Base-by-base conservation (phyloP, 2,329 filamentous ascomycete genomes). In the Metarhizium anisopliae region DNA sequence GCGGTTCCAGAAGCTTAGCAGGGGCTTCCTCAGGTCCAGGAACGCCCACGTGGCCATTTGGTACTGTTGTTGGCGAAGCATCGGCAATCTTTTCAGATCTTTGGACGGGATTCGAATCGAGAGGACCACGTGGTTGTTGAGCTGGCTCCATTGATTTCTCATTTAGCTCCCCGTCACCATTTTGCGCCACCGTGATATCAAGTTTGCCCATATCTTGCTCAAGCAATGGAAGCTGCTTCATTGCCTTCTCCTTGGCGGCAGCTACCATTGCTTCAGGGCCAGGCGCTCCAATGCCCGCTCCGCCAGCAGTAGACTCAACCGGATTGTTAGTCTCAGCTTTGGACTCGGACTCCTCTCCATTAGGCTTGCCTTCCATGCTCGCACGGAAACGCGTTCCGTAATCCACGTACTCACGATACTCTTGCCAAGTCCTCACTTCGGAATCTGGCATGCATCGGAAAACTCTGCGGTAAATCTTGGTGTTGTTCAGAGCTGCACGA, bases 371-470 rank as follows among this genome's bases (percentile, higher is more conserved):
- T 51, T 77, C 77, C 77, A 82, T 81, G 66, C 74, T 81, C 63
- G 87, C 85, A 55, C 82, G 81, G 75, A 99, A 96, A 50, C 85
- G 82, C 61, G 87, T 84, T 18, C 81, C 79, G 68, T 96, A 97
- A 4, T 84, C 80, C 54, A 82, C 79, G 66, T 88, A 95, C 61
- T 95, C 87, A 60, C 89, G 87, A 71, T 99, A 99, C 60, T 95
- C 89, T 61, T 88, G 85, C 94, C 94, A 99, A 47, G 88, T 93
- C 60, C 84, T 86, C 30, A 96, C 94, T 66, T 96, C 90, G 53
- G 86, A 96, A 68, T 99, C 94, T 1, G 94, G 94, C 89, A 95
- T 95, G 71, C 92, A 96, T 50, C 92, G 85, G 76, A 99, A 99
- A 8, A 99, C 93, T 59, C 88, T 84, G 36, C 94, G 87, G 74